These are phyloP conservation scores for Chrysanthemum makinoi DNA, from an alignment of 129 eudicot species.

Conservation along the genomic window DNA sequence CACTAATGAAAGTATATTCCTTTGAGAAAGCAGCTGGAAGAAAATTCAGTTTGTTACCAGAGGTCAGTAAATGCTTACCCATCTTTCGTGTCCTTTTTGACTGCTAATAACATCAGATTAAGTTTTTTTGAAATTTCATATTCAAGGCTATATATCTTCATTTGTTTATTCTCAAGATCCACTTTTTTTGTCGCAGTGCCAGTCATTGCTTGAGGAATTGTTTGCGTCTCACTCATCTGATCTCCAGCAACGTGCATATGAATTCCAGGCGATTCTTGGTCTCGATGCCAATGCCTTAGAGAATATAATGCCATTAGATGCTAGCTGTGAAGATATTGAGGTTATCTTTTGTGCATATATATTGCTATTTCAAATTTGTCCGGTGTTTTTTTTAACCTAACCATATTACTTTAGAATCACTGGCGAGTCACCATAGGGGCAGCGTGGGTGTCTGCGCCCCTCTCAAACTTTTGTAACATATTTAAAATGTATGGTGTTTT, in stretches of 20 bases:
- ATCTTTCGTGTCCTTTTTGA: constrained; percentile 1
- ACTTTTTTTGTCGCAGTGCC: constrained; percentile 55
- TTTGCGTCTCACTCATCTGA: constrained; percentile 94
- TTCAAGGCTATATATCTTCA: not conserved
- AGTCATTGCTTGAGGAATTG: constrained; percentile 77
- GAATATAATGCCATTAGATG: constrained; percentile 81
- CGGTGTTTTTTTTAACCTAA: not conserved
- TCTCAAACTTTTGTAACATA: too few species aligned
- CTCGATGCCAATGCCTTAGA: constrained; percentile 68
- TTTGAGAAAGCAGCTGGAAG: constrained; percentile 95
- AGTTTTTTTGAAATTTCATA: not conserved
- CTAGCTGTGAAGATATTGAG: constrained; percentile 96
- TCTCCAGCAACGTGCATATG: constrained; percentile 99
- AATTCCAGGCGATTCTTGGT: constrained; percentile 68
- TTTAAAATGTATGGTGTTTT: too few species aligned
- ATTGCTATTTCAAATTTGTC: constrained; percentile 5
- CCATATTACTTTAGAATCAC: not conserved
- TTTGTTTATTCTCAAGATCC: constrained; percentile 7
- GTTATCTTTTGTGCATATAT: constrained; percentile 33
- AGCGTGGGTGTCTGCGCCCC: too few species aligned
- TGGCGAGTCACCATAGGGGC: not conserved
- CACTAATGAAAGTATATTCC: constrained; percentile 84
- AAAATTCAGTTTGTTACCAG: constrained; percentile 79
- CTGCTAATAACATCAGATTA: not conserved
- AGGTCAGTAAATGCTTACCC: constrained; percentile 49